These are phyloP conservation scores for Colletotrichum phormii DNA, from an alignment of 2,329 filamentous ascomycete species.

Conservation along the genomic window DNA sequence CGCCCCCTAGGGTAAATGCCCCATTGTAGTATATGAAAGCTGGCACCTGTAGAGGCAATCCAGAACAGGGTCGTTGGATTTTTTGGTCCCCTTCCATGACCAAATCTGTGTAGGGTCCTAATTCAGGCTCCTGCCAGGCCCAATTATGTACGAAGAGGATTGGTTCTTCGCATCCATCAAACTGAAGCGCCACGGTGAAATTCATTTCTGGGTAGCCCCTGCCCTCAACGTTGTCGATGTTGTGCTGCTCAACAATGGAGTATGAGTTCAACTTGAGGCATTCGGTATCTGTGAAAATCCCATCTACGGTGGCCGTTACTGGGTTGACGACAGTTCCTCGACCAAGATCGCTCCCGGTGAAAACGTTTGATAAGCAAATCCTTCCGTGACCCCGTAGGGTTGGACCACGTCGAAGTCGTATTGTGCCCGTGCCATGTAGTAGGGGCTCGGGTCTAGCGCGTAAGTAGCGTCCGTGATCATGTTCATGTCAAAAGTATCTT, in stretches of 20 bases:
- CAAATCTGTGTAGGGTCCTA: too few species aligned
- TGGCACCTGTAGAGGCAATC: not conserved
- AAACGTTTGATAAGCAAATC: constrained; percentile 18
- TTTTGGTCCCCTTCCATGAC: not conserved
- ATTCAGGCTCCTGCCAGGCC: too few species aligned
- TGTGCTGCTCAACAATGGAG: not conserved
- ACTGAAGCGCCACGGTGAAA: constrained; percentile 2
- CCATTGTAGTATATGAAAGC: constrained; percentile 9
- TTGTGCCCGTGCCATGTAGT: constrained; percentile 1
- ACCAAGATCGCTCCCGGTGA: not conserved
- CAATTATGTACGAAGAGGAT: too few species aligned
- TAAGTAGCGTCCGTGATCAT: not conserved
- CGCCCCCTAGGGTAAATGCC: not conserved
- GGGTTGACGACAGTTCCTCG: constrained; percentile 2
- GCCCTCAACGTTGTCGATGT: not conserved
- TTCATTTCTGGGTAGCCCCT: not conserved
- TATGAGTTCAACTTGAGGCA: constrained; percentile 4
- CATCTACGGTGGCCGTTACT: constrained; percentile 11
- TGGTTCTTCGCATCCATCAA: constrained; percentile 7
- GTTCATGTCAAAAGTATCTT: constrained; percentile 5
- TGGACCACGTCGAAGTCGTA: constrained; percentile 3
- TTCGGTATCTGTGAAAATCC: constrained; percentile 1
- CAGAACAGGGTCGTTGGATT: not conserved
- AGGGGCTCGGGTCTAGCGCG: not conserved
- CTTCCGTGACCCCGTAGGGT: constrained; percentile 2